A percentile compares a stretch with the other conserved stretches of the same genome.
Evolutionary conservation across 495 filamentous ascomycete genomes (phyloP).

Genomic region (Antarctomyces pellizariae): DNA sequence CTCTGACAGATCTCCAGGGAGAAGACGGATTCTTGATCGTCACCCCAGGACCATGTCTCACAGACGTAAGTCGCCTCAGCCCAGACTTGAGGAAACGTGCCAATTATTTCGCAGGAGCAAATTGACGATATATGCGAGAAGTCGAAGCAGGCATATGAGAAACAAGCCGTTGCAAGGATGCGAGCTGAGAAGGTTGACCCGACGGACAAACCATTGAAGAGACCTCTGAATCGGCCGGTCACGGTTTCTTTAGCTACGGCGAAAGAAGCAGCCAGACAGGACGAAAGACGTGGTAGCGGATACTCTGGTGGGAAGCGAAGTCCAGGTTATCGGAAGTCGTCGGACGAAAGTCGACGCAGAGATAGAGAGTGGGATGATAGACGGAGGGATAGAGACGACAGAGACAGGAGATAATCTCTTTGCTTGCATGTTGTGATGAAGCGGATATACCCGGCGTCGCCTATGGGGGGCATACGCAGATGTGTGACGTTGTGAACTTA

Average conservation of each 20-base stretch:
- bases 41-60: conserved; percentile 27
- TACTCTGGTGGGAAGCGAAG: too few relatives aligned
- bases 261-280: too few relatives aligned
- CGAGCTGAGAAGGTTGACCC: conserved; percentile 4
- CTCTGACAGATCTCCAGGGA: conserved; percentile 18
- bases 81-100: background rate
- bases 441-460: too few relatives aligned
- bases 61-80: conserved; percentile 21
- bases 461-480: too few relatives aligned
- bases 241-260: too few relatives aligned
- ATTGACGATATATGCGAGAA: conserved; percentile 33
- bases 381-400: background rate
- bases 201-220: conserved; percentile 12
- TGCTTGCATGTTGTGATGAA: too few relatives aligned
- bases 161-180: conserved; percentile 23
- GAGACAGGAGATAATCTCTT: too few relatives aligned
- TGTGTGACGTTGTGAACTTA: too few relatives aligned
- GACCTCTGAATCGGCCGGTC: background rate
- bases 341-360: conserved; percentile 4
- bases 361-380: conserved; percentile 1
- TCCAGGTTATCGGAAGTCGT: conserved; percentile 4
- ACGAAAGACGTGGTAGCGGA: too few relatives aligned
- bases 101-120: conserved; percentile 21
- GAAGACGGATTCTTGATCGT: conserved; percentile 32
- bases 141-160: conserved; percentile 30